Percentiles rank a stretch among this genome's conserved stretches.
Evolutionary conservation across 805 yeast genomes (phyloP).

Genomic region (Metschnikowia anglica): DNA sequence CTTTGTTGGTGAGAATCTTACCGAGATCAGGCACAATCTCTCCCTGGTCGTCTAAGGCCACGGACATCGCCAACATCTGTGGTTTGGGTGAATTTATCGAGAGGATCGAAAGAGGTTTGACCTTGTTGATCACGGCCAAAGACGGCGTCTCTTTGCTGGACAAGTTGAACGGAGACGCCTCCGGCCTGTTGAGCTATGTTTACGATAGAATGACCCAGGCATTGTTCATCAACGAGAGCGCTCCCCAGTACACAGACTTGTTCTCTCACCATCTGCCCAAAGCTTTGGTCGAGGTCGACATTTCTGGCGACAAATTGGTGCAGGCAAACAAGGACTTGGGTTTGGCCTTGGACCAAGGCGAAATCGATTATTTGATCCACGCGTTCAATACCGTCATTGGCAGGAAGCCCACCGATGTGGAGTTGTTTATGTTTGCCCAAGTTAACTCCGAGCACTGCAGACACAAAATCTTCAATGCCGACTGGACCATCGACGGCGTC

Average conservation of each 20-base stretch:
- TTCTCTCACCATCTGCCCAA: conserved; percentile 79
- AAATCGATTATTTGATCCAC: conserved; percentile 79
- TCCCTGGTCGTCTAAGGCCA: conserved; percentile 99
- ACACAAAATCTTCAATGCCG: conserved; percentile 97
- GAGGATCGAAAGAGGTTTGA: conserved; percentile 89
- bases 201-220: conserved; percentile 95
- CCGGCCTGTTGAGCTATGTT: conserved; percentile 63
- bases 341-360: conserved; percentile 91
- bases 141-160: conserved; percentile 71
- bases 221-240: conserved; percentile 49
- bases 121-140: conserved; percentile 53
- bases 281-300: conserved; percentile 75
- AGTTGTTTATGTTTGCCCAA: conserved; percentile 98
- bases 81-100: conserved; percentile 70
- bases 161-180: conserved; percentile 37
- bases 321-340: conserved; percentile 84
- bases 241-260: conserved; percentile 68
- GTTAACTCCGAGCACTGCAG: conserved; percentile 99
- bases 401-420: conserved; percentile 96
- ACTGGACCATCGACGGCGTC: conserved; percentile 91
- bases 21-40: conserved; percentile 97
- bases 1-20: conserved; percentile 67
- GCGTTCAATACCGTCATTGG: conserved; percentile 76
- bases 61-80: conserved; percentile 87
- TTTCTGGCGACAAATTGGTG: conserved; percentile 60